Base-by-base conservation (phyloP, 345 rosid species). In the Bretschneidera sinensis region DNA sequence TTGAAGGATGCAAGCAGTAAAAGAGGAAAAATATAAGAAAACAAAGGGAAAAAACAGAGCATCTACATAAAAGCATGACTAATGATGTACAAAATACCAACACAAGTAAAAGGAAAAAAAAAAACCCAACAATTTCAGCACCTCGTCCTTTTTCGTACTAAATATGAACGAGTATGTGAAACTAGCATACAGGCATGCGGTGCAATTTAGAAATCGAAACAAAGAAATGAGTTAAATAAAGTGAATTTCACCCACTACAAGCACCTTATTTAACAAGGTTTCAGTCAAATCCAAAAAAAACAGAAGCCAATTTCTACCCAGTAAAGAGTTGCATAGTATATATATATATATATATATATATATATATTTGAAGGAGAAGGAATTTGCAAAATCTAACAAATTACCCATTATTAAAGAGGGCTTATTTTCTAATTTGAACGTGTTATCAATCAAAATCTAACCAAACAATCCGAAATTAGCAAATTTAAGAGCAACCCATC, bases 381-480 rank as follows among this genome's bases (percentile, higher is more conserved):
- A 9, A 4, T 31, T 31, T 9, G 6, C 35, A 31, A 31, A 31
- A 31, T 31, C 35, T 39, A 39, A 39, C 11, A 39, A 39, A 4
- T 39, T 7, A 9, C 2, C 16, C 45, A 5, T 14, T 39, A 13
- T 13, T 11, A 13, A 13, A 14, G 16, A 39, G 15, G 16, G 1
- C 45, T 4, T 39, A 11, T 39, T 39, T 39, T 39, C 45, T 39
- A 1, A 5, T 39, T 39, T 39, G 45, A 39, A 5, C 45, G 10
- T 39, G 2, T 25, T 15, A 47, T 24, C 43, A 51, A 62, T 33
- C 52, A 63, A 45, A 22, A 28, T 17, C 59, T 62, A 23, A 31
- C 21, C 28, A 43, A 58, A 16, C 43, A n/a, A 57, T 48, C 43
- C 62, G 23, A 54, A 39, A 10, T n/a, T 25, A 9, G 28, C 10